Percentiles rank a stretch among this genome's conserved stretches.
These are phyloP conservation scores for Bolboschoenoplectus hybrid DNA, from an alignment of 202 grass and related monocot species.

Conservation along the genomic window DNA sequence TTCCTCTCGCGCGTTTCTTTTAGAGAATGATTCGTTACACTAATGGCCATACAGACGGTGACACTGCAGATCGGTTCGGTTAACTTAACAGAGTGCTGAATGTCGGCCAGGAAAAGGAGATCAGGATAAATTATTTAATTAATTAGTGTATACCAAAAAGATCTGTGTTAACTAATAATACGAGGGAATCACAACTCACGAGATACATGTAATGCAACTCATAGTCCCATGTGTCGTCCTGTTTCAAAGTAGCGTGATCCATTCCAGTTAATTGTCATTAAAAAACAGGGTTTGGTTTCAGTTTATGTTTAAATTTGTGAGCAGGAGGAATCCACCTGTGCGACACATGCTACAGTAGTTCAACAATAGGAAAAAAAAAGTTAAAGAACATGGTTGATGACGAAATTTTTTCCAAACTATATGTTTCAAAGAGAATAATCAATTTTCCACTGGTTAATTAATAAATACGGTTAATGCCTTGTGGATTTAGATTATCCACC, in stretches of 20 bases:
- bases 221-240: background rate
- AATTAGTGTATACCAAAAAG: background rate
- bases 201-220: constrained; percentile 1
- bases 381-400: constrained; percentile 1
- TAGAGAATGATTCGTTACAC: background rate
- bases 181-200: background rate
- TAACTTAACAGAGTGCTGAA: background rate
- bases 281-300: background rate
- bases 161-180: background rate
- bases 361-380: background rate
- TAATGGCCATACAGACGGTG: background rate
- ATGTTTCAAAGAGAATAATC: background rate
- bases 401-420: background rate
- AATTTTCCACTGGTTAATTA: background rate
- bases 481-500: too few species aligned
- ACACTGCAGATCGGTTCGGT: background rate
- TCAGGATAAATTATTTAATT: constrained; percentile 15
- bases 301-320: background rate
- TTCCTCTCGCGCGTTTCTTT: too few species aligned
- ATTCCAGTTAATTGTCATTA: background rate
- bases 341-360: background rate
- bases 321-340: background rate
- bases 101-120: constrained; percentile 26
- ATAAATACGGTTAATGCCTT: background rate
- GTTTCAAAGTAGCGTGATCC: background rate